These are phyloP conservation scores for Euphorbia pulcherrima DNA, from an alignment of 345 rosid species.

Conservation along the genomic window DNA sequence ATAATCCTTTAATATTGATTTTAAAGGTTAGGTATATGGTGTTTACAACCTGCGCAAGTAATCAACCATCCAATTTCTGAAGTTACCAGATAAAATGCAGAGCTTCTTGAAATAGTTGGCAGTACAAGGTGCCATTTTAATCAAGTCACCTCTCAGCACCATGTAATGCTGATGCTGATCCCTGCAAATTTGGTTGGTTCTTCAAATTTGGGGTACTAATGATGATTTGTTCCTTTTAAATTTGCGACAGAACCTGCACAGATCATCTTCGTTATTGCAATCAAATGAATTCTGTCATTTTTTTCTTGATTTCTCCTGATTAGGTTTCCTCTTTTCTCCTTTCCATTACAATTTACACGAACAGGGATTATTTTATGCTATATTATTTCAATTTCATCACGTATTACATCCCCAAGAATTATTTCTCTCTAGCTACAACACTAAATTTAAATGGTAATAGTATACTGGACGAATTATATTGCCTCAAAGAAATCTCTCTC, in stretches of 20 bases:
- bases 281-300: constrained; percentile 49
- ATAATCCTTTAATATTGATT: constrained; percentile 29
- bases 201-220: constrained; percentile 61
- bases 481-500: background rate
- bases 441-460: background rate
- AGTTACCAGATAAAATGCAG: constrained; percentile 85
- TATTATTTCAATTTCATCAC: background rate
- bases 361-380: background rate
- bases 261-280: constrained; percentile 80
- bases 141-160: constrained; percentile 72
- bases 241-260: constrained; percentile 90
- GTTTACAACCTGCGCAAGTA: constrained; percentile 57
- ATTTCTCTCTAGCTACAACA: background rate
- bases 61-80: constrained; percentile 85
- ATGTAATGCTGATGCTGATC: constrained; percentile 72
- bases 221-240: constrained; percentile 57
- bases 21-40: constrained; percentile 41
- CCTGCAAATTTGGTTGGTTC: constrained; percentile 82
- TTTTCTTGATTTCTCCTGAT: constrained; percentile 45
- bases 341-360: constrained; percentile 28
- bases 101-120: constrained; percentile 60
- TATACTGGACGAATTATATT: constrained; percentile 10
- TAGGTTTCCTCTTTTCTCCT: constrained; percentile 34
- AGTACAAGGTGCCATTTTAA: constrained; percentile 52
- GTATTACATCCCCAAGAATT: constrained; percentile 7